phyloP scores from a whole-genome alignment of 108 stramenopile genomes.

The Epithemia pelagica region DNA sequence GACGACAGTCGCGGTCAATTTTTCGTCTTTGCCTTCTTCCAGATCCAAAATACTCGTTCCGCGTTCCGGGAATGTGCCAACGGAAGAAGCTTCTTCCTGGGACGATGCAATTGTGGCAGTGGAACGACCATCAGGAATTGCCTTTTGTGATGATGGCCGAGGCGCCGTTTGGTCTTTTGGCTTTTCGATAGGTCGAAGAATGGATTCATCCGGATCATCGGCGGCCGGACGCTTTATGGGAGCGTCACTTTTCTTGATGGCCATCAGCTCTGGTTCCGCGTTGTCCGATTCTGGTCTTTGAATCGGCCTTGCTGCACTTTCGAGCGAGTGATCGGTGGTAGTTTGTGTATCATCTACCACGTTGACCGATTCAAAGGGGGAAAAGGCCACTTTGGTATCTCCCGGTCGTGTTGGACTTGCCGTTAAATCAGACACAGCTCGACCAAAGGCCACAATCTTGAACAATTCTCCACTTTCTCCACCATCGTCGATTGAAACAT shows the following conservation, averaged over 20 bases:
- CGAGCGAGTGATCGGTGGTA: background rate
- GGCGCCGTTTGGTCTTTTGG: background rate
- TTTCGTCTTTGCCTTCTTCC: background rate
- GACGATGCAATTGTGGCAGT: background rate
- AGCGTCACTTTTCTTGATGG: background rate
- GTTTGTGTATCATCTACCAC: background rate
- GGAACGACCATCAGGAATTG: background rate
- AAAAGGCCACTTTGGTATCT: background rate
- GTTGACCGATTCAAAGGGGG: background rate
- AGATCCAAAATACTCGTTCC: background rate
- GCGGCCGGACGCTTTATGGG: background rate
- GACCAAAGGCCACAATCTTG: background rate
- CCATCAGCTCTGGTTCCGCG: background rate
- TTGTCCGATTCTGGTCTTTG: background rate
- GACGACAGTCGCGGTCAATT: background rate
- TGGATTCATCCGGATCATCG: background rate
- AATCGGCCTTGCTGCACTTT: background rate
- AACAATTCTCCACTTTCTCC: background rate
- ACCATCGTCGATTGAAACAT: background rate
- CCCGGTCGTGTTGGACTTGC: background rate
- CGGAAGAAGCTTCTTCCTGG: background rate
- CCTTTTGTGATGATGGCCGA: background rate
- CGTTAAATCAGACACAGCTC: background rate
- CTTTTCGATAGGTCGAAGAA: background rate
- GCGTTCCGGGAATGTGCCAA: background rate